These are phyloP conservation scores for Streptanthus diversifolius DNA, from an alignment of 345 rosid genomes.

Conservation along the genomic window DNA sequence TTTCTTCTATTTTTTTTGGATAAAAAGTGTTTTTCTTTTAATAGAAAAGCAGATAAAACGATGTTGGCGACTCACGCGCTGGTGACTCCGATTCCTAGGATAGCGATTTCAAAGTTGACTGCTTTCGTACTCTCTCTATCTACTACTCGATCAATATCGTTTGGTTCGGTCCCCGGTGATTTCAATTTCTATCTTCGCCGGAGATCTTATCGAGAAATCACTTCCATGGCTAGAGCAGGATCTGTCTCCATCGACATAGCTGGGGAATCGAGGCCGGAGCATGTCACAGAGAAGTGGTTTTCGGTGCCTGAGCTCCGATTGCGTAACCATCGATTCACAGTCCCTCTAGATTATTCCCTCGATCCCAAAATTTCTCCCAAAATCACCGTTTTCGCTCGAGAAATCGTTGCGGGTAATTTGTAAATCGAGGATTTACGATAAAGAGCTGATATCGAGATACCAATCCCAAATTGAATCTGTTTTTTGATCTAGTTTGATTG, in stretches of 20 bases:
- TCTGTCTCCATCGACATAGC: not conserved
- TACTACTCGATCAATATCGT: constrained; percentile 2
- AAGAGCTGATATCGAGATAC: not conserved
- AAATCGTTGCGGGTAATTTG: constrained; percentile 65
- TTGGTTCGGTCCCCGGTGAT: not conserved
- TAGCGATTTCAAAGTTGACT: constrained; percentile 37
- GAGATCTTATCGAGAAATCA: constrained; percentile 9
- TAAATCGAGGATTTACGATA: not conserved
- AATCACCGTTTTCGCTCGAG: constrained; percentile 76
- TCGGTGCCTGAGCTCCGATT: constrained; percentile 82
- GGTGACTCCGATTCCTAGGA: constrained; percentile 13
- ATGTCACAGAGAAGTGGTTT: constrained; percentile 58
- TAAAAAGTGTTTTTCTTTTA: not conserved
- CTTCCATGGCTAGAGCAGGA: constrained; percentile 40
- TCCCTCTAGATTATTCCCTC: constrained; percentile 69
- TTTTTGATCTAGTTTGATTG: not conserved
- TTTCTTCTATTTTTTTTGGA: not conserved
- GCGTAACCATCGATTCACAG: constrained; percentile 72
- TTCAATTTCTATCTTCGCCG: constrained; percentile 16
- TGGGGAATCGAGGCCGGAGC: constrained; percentile 36
- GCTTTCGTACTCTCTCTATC: constrained; percentile 17
- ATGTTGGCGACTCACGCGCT: constrained; percentile 32
- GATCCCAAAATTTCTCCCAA: constrained; percentile 38
- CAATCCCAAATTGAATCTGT: not conserved
- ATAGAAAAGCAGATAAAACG: not conserved